Evolutionary conservation across 176 grass and related monocot species (phyloP).

Genomic region (Oryza punctata): DNA sequence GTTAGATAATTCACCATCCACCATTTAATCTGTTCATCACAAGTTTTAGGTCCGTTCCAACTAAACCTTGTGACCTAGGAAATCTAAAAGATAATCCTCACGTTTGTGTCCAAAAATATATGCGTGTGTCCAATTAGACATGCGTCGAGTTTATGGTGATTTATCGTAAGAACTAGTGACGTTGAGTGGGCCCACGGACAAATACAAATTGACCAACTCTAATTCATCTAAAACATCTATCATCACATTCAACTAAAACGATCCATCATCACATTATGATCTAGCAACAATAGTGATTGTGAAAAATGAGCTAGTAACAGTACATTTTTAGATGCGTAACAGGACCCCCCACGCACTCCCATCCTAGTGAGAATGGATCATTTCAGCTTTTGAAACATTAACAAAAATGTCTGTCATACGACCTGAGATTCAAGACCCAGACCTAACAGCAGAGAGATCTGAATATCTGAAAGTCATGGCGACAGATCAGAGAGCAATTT

Average conservation of each 20-base stretch:
- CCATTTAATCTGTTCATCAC: too few relatives aligned
- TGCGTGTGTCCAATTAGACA: too few relatives aligned
- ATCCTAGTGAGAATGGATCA: not conserved
- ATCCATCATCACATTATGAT: not conserved
- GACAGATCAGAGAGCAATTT: not conserved
- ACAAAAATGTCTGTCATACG: not conserved
- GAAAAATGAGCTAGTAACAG: too few relatives aligned
- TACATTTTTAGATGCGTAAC: not conserved
- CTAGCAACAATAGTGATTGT: not conserved
- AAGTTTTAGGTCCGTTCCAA: too few relatives aligned
- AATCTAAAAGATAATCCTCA: too few relatives aligned
- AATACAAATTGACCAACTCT: not conserved
- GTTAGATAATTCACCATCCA: too few relatives aligned
- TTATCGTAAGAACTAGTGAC: not conserved
- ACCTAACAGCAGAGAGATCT: not conserved
- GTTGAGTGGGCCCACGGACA: not conserved
- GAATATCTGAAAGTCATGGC: not conserved
- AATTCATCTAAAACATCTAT: not conserved
- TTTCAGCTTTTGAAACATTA: not conserved
- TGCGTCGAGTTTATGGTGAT: too few relatives aligned
- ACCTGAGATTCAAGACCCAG: too few relatives aligned
- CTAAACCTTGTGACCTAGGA: too few relatives aligned
- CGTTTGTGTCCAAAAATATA: too few relatives aligned
- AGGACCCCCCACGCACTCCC: not conserved
- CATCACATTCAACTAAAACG: too few relatives aligned